phyloP scores from a whole-genome alignment of 352 stramenopile species.

The Pythium myriotylum region DNA sequence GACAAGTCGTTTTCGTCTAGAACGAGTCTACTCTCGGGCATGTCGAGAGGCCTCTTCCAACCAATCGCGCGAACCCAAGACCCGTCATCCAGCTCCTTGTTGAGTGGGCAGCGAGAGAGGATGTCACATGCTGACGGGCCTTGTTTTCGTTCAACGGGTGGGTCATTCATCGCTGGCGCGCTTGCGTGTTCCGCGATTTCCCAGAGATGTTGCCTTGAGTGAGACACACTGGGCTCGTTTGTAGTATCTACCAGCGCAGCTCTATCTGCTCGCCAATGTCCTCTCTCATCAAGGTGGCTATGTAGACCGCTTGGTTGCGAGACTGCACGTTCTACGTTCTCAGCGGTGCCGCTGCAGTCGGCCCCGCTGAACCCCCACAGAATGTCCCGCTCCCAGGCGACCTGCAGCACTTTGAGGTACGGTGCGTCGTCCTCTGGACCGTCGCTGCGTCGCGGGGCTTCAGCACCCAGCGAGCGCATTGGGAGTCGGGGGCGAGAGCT shows the following conservation, averaged over 20 bases:
- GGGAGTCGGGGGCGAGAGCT: too few relatives aligned
- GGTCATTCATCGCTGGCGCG: too few relatives aligned
- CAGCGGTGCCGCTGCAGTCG: slow-evolving; percentile 44
- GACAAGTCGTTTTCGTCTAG: slow-evolving; percentile 83
- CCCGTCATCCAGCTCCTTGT: slow-evolving; percentile 68
- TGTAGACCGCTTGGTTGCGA: too few relatives aligned
- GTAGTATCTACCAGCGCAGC: too few relatives aligned
- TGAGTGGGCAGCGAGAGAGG: slow-evolving; percentile 71
- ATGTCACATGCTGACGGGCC: too few relatives aligned
- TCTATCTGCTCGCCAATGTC: neutral
- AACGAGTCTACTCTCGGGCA: slow-evolving; percentile 78
- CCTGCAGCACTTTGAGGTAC: slow-evolving; percentile 82
- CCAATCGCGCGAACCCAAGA: slow-evolving; percentile 76
- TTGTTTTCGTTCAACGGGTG: neutral
- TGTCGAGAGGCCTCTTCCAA: slow-evolving; percentile 78
- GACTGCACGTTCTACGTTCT: slow-evolving; percentile 20
- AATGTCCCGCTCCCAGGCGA: slow-evolving; percentile 83
- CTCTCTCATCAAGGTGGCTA: slow-evolving; percentile 51
- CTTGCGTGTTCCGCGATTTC: too few relatives aligned
- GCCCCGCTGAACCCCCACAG: slow-evolving; percentile 80
- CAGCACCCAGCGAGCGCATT: neutral
- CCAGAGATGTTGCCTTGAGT: too few relatives aligned
- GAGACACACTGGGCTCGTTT: too few relatives aligned
- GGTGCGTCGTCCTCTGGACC: slow-evolving; percentile 49
- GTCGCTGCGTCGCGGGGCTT: slow-evolving; percentile 29